phyloP scores from a whole-genome alignment of 2,329 filamentous ascomycete species.

The Aspergillus jensenii region DNA sequence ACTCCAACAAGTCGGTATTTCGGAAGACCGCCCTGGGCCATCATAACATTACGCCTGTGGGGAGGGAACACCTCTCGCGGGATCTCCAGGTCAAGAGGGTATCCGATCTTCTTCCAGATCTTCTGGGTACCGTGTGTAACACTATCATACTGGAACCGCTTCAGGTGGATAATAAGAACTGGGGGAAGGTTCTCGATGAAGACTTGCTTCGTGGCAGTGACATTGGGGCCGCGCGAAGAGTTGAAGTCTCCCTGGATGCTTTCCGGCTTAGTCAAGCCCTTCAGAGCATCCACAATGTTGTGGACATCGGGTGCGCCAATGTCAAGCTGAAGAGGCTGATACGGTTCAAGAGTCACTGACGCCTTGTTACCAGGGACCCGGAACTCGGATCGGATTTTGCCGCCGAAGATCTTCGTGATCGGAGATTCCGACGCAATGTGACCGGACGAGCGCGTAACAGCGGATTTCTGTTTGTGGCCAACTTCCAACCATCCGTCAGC shows the following conservation, averaged over 20 bases:
- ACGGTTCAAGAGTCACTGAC: constrained; percentile 89
- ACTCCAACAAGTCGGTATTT: constrained; percentile 85
- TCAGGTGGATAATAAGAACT: constrained; percentile 90
- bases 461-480: constrained; percentile 83
- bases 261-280: constrained; percentile 78
- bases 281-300: constrained; percentile 89
- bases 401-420: constrained; percentile 91
- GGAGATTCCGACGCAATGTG: constrained; percentile 71
- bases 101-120: constrained; percentile 97
- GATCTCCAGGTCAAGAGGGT: constrained; percentile 91
- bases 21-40: constrained; percentile 68
- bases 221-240: constrained; percentile 72
- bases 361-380: constrained; percentile 82
- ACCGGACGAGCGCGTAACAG: constrained; percentile 83
- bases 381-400: constrained; percentile 84
- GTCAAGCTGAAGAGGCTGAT: constrained; percentile 90
- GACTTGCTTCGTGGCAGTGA: constrained; percentile 85
- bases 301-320: constrained; percentile 84
- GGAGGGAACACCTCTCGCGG: constrained; percentile 85
- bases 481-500: constrained; percentile 88
- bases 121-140: constrained; percentile 82
- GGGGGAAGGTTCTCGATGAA: constrained; percentile 90
- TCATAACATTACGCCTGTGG: constrained; percentile 66
- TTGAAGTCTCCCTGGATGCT: constrained; percentile 82
- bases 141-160: constrained; percentile 94